These are phyloP conservation scores for Ambrosia hybrid DNA, from an alignment of 140 eudicot species.

Conservation along the genomic window DNA sequence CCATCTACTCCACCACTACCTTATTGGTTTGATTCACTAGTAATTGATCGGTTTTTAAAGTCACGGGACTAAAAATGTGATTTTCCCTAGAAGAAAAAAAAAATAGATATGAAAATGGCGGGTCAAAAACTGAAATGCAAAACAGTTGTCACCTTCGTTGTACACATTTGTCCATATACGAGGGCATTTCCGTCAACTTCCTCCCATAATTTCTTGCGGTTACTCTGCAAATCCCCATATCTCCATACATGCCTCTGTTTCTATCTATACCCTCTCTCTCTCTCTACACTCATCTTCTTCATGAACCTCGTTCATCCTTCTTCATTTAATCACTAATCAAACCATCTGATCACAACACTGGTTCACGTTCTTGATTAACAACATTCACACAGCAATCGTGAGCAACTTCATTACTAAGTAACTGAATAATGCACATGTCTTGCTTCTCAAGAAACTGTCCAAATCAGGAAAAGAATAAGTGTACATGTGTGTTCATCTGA, in stretches of 20 bases:
- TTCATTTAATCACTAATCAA: conserved; percentile 5
- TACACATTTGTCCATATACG: conserved; percentile 24
- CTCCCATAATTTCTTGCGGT: conserved; percentile 6
- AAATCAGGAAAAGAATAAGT: conserved; percentile 5
- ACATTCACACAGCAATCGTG: conserved; percentile 8
- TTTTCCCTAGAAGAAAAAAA: too few relatives aligned
- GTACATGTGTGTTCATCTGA: conserved; percentile 2
- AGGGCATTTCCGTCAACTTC: conserved; percentile 34
- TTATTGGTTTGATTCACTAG: too few relatives aligned
- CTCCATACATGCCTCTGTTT: conserved; percentile 23
- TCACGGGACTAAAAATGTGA: too few relatives aligned
- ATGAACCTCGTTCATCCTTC: background rate
- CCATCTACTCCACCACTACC: too few relatives aligned
- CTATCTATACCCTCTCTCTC: background rate
- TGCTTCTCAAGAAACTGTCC: conserved; percentile 2
- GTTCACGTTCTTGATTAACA: background rate
- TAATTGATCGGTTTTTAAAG: too few relatives aligned
- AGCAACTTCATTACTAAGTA: conserved; percentile 8
- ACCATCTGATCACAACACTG: conserved; percentile 3
- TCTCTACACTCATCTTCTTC: conserved; percentile 11
- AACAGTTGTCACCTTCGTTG: conserved; percentile 39
- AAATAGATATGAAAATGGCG: too few relatives aligned
- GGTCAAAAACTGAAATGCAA: conserved; percentile 19
- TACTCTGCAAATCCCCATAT: conserved; percentile 21
- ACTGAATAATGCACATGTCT: background rate